phyloP scores from a whole-genome alignment of 2,329 filamentous ascomycete species.

The Lecanoromycetidae sp. region DNA sequence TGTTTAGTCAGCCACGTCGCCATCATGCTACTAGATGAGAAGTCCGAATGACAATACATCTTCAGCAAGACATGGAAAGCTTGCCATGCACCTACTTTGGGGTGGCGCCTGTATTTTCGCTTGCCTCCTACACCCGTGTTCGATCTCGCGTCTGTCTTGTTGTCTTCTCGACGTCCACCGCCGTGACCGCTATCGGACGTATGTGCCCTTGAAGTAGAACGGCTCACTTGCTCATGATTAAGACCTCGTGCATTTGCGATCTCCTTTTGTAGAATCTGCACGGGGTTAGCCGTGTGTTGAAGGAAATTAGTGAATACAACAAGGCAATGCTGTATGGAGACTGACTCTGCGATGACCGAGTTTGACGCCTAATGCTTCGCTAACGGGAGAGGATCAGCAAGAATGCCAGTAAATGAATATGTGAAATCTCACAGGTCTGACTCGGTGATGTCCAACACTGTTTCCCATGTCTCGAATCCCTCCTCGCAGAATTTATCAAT shows the following conservation, averaged over 20 bases:
- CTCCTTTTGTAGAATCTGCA: conserved; percentile 59
- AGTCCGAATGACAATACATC: no score
- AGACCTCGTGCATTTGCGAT: conserved; percentile 63
- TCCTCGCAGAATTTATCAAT: conserved; percentile 60
- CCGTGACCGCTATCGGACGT: background rate
- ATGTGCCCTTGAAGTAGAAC: background rate
- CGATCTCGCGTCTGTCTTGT: background rate
- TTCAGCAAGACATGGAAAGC: no score
- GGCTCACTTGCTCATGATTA: conserved; percentile 34
- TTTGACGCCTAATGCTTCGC: conserved; percentile 61
- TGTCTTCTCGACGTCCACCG: background rate
- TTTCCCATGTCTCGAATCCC: conserved; percentile 78
- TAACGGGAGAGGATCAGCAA: background rate
- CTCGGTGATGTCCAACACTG: conserved; percentile 71
- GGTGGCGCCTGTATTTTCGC: conserved; percentile 18
- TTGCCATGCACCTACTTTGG: conserved; percentile 21
- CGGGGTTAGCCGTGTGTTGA: background rate
- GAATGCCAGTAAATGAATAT: background rate
- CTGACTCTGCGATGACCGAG: conserved; percentile 57
- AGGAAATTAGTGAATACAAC: background rate
- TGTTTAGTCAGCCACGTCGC: background rate
- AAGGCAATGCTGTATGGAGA: background rate
- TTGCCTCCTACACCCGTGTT: conserved; percentile 4
- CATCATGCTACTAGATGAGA: background rate
- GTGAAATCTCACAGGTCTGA: conserved; percentile 49